Evolutionary conservation across 1,284 basidiomycete species (phyloP).

Genomic region (Pulveroboletus sp.): DNA sequence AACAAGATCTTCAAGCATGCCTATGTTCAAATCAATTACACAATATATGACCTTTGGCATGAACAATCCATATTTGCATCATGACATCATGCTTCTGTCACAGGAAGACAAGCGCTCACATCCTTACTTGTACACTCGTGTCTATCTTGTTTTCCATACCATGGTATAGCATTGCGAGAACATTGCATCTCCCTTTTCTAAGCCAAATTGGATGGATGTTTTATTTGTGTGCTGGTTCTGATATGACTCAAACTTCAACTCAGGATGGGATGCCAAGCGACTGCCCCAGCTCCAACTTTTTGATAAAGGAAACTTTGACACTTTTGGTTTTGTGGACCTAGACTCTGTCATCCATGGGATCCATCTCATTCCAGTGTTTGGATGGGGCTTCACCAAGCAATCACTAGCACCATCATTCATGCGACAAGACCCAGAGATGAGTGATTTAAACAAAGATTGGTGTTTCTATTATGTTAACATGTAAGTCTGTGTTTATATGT

Average conservation of each 20-base stretch:
- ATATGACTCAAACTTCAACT: background rate
- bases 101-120: too few relatives aligned
- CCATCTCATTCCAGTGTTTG: background rate
- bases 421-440: too few relatives aligned
- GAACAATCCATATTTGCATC: too few relatives aligned
- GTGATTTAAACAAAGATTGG: too few relatives aligned
- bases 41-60: conserved; percentile 26
- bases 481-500: background rate
- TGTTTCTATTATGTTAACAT: too few relatives aligned
- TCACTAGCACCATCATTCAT: too few relatives aligned
- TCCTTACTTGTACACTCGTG: too few relatives aligned
- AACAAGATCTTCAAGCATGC: conserved; percentile 11
- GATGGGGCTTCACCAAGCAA: background rate
- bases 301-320: background rate
- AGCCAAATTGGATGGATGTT: background rate
- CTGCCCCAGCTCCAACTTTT: too few relatives aligned
- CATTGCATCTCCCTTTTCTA: background rate
- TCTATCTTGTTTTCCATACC: background rate
- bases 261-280: background rate
- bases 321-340: background rate
- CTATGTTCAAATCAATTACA: conserved; percentile 24
- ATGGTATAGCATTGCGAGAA: conserved; percentile 9
- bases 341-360: background rate
- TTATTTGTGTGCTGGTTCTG: background rate
- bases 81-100: too few relatives aligned